Conservation (phyloP, 495 filamentous ascomycete species). For the Aspergillus carlsbadensis region DNA sequence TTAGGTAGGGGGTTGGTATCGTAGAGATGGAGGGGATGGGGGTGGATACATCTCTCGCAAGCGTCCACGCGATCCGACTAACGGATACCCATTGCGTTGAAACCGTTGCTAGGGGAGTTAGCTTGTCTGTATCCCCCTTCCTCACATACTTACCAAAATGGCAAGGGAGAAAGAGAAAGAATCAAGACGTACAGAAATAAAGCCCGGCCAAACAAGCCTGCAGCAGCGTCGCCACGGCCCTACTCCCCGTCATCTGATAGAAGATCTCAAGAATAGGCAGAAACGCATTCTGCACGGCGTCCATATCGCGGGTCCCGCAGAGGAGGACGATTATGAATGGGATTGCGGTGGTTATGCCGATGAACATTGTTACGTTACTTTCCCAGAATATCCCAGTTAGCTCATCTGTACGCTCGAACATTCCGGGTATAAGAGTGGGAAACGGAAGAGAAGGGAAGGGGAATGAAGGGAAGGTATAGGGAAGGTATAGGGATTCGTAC, state of each 20-base stretch:
- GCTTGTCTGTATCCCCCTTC: background rate
- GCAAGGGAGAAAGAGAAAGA: background rate
- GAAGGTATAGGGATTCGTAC: constrained; percentile 1
- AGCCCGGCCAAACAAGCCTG: constrained; percentile 30
- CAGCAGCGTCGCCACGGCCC: constrained; percentile 22
- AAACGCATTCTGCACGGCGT: constrained; percentile 26
- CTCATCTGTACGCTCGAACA: no score
- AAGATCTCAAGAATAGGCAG: constrained; percentile 29
- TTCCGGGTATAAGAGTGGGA: background rate
- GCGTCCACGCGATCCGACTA: constrained; percentile 26
- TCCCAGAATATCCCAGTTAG: no score
- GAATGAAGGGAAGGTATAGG: no score
- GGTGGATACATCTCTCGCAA: constrained; percentile 23
- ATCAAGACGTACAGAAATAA: constrained; percentile 26
- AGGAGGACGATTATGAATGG: constrained; percentile 30
- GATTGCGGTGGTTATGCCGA: constrained; percentile 28
- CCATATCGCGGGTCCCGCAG: constrained; percentile 29
- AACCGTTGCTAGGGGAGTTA: constrained; percentile 8
- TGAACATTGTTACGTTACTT: constrained; percentile 23
- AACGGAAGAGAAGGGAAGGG: background rate
- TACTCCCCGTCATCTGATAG: constrained; percentile 32
- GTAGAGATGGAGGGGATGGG: background rate
- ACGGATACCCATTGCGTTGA: constrained; percentile 22
- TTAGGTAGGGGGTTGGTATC: no score
- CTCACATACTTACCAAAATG: no score